Evolutionary conservation across 129 eudicot genomes (phyloP), one percentile per base, ranked within the genome.

Genomic region (Artemisia argyi): DNA sequence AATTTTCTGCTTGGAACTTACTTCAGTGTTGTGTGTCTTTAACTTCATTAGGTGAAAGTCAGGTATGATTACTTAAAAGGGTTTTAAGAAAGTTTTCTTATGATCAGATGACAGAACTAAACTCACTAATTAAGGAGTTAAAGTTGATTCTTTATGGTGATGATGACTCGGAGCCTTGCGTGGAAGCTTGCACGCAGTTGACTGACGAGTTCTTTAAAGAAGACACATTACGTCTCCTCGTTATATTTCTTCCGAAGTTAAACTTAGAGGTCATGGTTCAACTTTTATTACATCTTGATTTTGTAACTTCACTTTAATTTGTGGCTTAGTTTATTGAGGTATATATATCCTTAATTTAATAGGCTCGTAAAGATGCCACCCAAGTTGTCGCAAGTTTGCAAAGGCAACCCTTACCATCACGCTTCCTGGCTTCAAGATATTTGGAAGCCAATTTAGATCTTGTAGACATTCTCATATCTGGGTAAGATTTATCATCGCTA

Each of bases 321-420:
- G 17, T 13, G 57, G 1, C 11, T 39, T 39, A 39, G 3, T 70
- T 39, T 73, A n/a, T 39, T 69, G 65, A n/a, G 4, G 7, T n/a
- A 24, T 30, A 17, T 6, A 13, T 15, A 11, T 46, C 44, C 16
- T 80, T 56, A 12, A 28, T n/a, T 54, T 14, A 47, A 35, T 66
- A 89, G 97, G 82, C 89, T 14, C 89, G 95, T 32, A 87, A 90
- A 68, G 94, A 90, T 81, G 95, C 89, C 24, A 91, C 95, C 11
- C 94, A 76, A 75, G 85, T 91, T 14, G 92, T 88, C 55, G 82
- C 97, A 1, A 91, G 88, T 80, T 66, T 91, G 89, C 97, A 91
- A 71, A 85, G 95, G 83, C 97, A 91, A 79, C 86, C 80, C 7
- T 82, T 87, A 61, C 78, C 79, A 3, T 90, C 91, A 12, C 91